Percentiles rank a stretch among this genome's conserved stretches.
Evolutionary conservation across 108 stramenopile species (phyloP).

Genomic region (Nannochloropsis gaditana): DNA sequence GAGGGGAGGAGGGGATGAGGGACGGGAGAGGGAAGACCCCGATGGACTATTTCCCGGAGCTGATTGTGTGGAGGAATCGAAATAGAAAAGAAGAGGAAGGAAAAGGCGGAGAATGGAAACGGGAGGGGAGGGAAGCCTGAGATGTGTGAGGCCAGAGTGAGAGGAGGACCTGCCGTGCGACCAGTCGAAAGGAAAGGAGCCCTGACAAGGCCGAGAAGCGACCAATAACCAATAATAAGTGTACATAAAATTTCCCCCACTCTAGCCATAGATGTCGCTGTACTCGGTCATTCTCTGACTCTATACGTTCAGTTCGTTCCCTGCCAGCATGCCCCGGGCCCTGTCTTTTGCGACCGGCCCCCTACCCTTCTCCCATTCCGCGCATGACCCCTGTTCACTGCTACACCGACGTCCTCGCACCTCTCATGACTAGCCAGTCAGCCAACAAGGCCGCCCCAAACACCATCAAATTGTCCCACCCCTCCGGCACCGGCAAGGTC

Average conservation of each 20-base stretch:
- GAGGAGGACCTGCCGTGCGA: background rate
- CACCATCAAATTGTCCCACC: background rate
- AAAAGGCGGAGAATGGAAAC: background rate
- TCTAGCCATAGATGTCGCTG: too few species aligned
- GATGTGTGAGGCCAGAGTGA: background rate
- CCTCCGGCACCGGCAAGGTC: background rate
- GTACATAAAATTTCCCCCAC: too few species aligned
- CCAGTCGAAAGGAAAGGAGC: too few species aligned
- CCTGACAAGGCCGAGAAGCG: too few species aligned
- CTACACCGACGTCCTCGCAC: background rate
- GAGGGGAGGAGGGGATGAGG: background rate
- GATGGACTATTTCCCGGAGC: background rate
- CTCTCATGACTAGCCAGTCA: background rate
- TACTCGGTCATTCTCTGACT: too few species aligned
- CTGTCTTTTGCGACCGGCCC: background rate
- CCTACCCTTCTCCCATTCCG: background rate
- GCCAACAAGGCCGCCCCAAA: background rate
- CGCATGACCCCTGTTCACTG: background rate
- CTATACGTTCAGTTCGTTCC: background rate
- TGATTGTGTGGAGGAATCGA: background rate
- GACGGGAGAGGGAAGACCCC: background rate
- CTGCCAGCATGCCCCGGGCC: background rate
- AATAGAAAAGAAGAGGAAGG: background rate
- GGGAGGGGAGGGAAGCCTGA: background rate
- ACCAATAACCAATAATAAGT: too few species aligned